phyloP scores from a whole-genome alignment of 768 basidiomycete species.

The Fomitopsis serialis region DNA sequence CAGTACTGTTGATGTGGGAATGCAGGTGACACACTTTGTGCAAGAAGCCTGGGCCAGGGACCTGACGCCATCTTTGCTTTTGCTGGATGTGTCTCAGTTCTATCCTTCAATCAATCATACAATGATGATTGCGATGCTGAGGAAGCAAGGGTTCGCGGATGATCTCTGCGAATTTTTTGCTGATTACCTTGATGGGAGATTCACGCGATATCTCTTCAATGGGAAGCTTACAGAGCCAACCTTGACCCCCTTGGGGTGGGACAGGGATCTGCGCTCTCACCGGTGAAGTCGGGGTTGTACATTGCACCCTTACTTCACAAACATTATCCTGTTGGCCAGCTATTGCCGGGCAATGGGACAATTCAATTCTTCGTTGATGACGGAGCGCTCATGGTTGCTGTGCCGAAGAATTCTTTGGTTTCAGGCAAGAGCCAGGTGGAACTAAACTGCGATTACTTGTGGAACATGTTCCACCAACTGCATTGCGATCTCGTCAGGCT shows the following conservation, averaged over 20 bases:
- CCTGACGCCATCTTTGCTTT: slow-evolving; percentile 6
- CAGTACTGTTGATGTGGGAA: slow-evolving; percentile 13
- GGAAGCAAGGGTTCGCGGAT: slow-evolving; percentile 7
- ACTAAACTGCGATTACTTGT: neutral
- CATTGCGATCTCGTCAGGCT: slow-evolving; percentile 3
- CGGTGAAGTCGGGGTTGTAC: slow-evolving; percentile 9
- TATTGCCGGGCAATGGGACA: neutral
- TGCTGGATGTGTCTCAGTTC: slow-evolving; percentile 16
- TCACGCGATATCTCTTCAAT: slow-evolving; percentile 8
- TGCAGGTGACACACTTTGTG: slow-evolving; percentile 11
- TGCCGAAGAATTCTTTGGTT: neutral
- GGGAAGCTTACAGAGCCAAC: neutral
- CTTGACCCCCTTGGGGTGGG: slow-evolving; percentile 5
- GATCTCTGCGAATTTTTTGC: slow-evolving; percentile 8
- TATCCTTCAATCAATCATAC: slow-evolving; percentile 17
- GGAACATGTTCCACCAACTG: neutral
- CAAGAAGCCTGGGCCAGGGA: neutral
- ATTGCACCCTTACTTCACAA: slow-evolving; percentile 10
- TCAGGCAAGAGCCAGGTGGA: neutral
- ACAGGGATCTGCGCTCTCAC: slow-evolving; percentile 15
- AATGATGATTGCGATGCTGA: slow-evolving; percentile 2
- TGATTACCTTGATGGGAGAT: slow-evolving; percentile 6
- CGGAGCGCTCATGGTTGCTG: slow-evolving; percentile 5
- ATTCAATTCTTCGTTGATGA: slow-evolving; percentile 14
- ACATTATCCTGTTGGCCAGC: neutral